Conservation (phyloP, 441 rosid species). For the Erodium moschatum region DNA sequence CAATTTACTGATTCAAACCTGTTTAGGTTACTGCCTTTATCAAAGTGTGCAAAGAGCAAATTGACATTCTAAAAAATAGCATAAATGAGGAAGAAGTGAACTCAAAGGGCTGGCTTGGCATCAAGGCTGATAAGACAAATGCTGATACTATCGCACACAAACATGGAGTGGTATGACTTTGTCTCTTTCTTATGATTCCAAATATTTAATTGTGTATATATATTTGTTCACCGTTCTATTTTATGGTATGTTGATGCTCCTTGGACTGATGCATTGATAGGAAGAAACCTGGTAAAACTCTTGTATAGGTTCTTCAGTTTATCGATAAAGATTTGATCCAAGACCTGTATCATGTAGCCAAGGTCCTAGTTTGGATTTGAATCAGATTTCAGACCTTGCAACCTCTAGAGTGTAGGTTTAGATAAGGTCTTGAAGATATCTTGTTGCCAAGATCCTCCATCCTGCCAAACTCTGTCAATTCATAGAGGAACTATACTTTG, state of each 20-base stretch:
- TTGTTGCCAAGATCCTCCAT: not conserved
- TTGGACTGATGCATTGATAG: constrained; percentile 1
- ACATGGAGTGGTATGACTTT: constrained; percentile 81
- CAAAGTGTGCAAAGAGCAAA: constrained; percentile 83
- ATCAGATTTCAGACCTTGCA: not conserved
- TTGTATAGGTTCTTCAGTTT: not conserved
- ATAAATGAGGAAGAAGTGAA: constrained; percentile 59
- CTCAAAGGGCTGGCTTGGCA: constrained; percentile 76
- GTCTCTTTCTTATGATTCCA: constrained; percentile 16
- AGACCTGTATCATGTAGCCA: not conserved
- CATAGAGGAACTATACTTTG: not conserved
- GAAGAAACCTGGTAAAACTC: not conserved
- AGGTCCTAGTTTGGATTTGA: no score
- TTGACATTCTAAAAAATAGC: constrained; percentile 68
- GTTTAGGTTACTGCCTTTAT: constrained; percentile 69
- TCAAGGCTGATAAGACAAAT: constrained; percentile 43
- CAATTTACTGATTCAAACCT: constrained; percentile 3
- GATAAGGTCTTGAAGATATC: not conserved
- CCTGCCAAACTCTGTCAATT: not conserved
- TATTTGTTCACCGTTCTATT: not conserved
- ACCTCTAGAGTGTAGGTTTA: not conserved
- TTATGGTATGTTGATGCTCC: constrained; percentile 1
- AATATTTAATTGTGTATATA: not conserved
- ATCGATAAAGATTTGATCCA: not conserved
- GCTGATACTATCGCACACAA: constrained; percentile 85